Percentiles rank a stretch among this genome's conserved stretches.
Evolutionary conservation across 2,329 filamentous ascomycete genomes (phyloP).

Genomic region (Phialophora chinensis): DNA sequence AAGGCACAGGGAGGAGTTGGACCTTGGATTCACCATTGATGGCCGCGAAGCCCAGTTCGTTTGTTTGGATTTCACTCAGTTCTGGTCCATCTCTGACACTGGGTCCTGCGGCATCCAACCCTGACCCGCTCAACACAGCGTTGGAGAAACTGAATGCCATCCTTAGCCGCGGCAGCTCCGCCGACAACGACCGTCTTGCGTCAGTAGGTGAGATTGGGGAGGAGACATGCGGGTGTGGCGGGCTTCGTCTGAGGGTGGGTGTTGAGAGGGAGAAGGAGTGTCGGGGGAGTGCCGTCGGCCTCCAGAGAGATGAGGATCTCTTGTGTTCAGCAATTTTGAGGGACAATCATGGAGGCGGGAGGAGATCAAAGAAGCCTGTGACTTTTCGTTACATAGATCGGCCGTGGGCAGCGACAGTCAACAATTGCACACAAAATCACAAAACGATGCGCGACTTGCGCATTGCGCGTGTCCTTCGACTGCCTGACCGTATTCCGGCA

Average conservation of each 20-base stretch:
- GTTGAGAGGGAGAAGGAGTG: slow-evolving; percentile 50
- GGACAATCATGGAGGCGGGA: slow-evolving; percentile 14
- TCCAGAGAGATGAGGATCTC: slow-evolving; percentile 50
- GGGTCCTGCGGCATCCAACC: slow-evolving; percentile 46
- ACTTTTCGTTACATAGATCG: background rate
- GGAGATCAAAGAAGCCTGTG: background rate
- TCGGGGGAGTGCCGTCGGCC: slow-evolving; percentile 50
- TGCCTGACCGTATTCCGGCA: background rate
- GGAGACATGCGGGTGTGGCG: slow-evolving; percentile 48
- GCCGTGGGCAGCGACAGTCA: background rate
- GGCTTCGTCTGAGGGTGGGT: slow-evolving; percentile 43
- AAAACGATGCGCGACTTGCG: background rate
- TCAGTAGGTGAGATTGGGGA: slow-evolving; percentile 35
- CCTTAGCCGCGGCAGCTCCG: slow-evolving; percentile 47
- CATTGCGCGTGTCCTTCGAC: slow-evolving; percentile 1
- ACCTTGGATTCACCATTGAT: slow-evolving; percentile 73
- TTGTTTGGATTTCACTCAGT: slow-evolving; percentile 79
- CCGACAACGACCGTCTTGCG: slow-evolving; percentile 47
- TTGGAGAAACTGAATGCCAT: slow-evolving; percentile 71
- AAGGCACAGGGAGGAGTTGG: slow-evolving; percentile 75
- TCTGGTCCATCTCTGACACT: slow-evolving; percentile 63
- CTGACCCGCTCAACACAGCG: slow-evolving; percentile 52
- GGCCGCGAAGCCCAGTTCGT: slow-evolving; percentile 83
- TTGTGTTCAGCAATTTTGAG: slow-evolving; percentile 54
- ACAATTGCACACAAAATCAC: background rate